Evolutionary conservation across 2,329 filamentous ascomycete genomes (phyloP).

Genomic region (Fusarium sp.): DNA sequence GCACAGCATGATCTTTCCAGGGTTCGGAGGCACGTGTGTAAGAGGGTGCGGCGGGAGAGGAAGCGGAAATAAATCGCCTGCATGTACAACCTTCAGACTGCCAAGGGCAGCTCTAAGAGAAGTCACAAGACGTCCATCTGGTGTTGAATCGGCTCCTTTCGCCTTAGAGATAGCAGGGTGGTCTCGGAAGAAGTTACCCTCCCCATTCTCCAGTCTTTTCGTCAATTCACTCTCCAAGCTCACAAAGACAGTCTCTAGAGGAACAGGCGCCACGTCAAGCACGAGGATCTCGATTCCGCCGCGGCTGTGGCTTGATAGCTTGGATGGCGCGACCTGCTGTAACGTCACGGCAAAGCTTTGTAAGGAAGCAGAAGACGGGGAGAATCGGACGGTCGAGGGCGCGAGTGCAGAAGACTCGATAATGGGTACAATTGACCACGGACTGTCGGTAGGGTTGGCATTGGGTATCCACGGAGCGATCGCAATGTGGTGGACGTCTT

Average conservation of each 20-base stretch:
- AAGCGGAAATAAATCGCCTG: constrained; percentile 80
- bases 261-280: constrained; percentile 80
- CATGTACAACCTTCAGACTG: constrained; percentile 79
- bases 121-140: constrained; percentile 68
- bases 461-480: constrained; percentile 77
- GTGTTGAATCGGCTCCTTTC: constrained; percentile 49
- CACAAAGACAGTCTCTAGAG: constrained; percentile 87
- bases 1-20: constrained; percentile 89
- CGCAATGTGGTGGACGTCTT: constrained; percentile 69
- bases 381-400: constrained; percentile 82
- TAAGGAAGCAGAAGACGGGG: constrained; percentile 74
- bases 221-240: constrained; percentile 84
- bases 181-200: constrained; percentile 80
- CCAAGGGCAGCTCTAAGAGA: constrained; percentile 80
- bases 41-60: constrained; percentile 86
- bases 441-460: constrained; percentile 65
- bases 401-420: constrained; percentile 70
- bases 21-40: constrained; percentile 83
- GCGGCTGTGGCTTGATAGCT: constrained; percentile 75
- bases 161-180: constrained; percentile 57
- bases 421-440: constrained; percentile 89
- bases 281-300: constrained; percentile 85
- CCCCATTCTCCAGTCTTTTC: constrained; percentile 81
- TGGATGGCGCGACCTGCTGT: constrained; percentile 78
- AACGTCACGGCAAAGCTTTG: constrained; percentile 82